Conservation (phyloP, 345 rosid genomes). For the Moricandia arvensis region DNA sequence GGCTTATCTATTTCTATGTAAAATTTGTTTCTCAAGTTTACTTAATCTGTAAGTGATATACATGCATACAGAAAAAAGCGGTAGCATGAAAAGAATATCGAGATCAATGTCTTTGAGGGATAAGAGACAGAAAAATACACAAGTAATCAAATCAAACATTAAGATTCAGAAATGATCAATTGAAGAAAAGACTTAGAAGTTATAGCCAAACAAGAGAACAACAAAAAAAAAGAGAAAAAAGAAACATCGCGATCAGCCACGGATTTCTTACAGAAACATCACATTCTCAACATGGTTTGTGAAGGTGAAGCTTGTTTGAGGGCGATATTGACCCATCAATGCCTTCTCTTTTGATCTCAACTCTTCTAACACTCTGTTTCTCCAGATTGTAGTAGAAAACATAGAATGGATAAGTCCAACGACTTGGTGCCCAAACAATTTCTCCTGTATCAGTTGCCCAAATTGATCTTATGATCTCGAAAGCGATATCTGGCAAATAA, state of each 20-base stretch:
- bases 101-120: background rate
- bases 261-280: conserved; percentile 2
- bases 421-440: background rate
- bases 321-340: background rate
- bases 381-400: conserved; percentile 4
- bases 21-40: background rate
- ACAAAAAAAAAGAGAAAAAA: background rate
- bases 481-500: background rate
- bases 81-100: background rate
- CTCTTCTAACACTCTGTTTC: background rate
- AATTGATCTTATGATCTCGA: background rate
- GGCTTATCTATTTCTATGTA: background rate
- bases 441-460: conserved; percentile 8
- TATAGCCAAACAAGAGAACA: background rate
- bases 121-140: background rate
- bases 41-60: background rate
- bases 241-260: background rate
- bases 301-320: background rate
- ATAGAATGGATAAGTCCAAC: background rate
- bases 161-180: background rate
- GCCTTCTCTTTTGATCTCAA: background rate
- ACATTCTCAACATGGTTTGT: too few species aligned
- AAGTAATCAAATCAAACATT: background rate
- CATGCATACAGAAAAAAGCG: background rate
- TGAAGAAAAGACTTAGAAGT: background rate